Percentiles rank a stretch among this genome's conserved stretches.
Conservation (phyloP, 2,329 filamentous ascomycete genomes). For the Kalmusia sp. region DNA sequence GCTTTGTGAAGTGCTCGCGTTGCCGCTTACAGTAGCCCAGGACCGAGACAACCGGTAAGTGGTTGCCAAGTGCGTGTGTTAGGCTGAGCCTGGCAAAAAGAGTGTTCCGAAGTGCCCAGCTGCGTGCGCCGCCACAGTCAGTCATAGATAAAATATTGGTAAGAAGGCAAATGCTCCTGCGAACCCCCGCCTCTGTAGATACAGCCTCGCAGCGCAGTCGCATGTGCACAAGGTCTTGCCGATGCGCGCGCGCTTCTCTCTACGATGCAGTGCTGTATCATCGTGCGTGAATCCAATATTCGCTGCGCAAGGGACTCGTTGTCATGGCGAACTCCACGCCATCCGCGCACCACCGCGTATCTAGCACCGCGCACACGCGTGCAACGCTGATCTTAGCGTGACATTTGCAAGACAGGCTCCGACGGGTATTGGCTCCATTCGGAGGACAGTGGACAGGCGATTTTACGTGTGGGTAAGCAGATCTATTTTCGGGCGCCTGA, state of each 20-base stretch:
- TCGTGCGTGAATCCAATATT: background rate
- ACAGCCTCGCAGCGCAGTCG: background rate
- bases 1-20: background rate
- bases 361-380: background rate
- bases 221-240: background rate
- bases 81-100: background rate
- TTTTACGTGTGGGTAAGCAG: background rate
- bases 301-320: background rate
- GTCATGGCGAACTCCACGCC: background rate
- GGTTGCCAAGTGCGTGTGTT: background rate
- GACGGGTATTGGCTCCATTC: background rate
- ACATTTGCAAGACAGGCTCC: too few relatives aligned
- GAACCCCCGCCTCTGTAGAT: background rate
- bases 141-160: too few relatives aligned
- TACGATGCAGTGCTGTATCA: background rate
- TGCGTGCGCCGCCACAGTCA: too few relatives aligned
- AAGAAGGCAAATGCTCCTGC: too few relatives aligned
- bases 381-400: background rate
- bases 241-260: background rate
- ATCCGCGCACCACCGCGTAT: too few relatives aligned
- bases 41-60: constrained; percentile 3
- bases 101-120: too few relatives aligned
- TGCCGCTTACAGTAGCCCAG: background rate
- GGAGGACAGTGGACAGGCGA: background rate
- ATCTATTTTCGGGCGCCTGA: constrained; percentile 1